phyloP scores from a whole-genome alignment of 768 basidiomycete genomes.

The Russula sp. region DNA sequence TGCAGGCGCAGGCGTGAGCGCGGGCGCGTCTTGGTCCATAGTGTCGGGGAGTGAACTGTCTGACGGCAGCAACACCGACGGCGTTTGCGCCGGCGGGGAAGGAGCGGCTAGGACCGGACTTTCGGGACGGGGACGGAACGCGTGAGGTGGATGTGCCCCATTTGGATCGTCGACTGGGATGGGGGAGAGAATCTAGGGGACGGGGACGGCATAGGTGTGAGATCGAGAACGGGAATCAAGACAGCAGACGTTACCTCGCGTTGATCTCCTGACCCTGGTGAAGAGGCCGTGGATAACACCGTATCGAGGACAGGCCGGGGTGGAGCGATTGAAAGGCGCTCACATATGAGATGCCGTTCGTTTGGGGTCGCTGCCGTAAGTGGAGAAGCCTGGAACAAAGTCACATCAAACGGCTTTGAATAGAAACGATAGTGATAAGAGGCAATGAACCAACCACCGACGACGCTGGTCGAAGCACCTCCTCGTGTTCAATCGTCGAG shows the following conservation, averaged over 20 bases:
- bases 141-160: not conserved
- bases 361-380: not conserved
- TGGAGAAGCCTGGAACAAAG: not conserved
- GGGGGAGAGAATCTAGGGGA: not conserved
- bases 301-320: not conserved
- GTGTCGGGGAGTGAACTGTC: not conserved
- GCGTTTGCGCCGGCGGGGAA: not conserved
- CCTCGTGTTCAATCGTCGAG: not conserved
- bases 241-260: not conserved
- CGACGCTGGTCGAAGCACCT: not conserved
- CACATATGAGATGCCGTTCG: not conserved
- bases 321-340: not conserved
- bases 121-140: not conserved
- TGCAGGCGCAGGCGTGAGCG: no score
- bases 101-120: not conserved
- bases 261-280: not conserved
- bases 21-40: not conserved
- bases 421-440: conserved; percentile 9
- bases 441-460: not conserved
- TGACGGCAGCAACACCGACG: not conserved
- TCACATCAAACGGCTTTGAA: conserved; percentile 1
- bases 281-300: not conserved
- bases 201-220: not conserved
- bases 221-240: not conserved
- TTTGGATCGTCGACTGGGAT: not conserved